Base-by-base conservation (phyloP, 257 asterid species). In the Solanum sitiens region DNA sequence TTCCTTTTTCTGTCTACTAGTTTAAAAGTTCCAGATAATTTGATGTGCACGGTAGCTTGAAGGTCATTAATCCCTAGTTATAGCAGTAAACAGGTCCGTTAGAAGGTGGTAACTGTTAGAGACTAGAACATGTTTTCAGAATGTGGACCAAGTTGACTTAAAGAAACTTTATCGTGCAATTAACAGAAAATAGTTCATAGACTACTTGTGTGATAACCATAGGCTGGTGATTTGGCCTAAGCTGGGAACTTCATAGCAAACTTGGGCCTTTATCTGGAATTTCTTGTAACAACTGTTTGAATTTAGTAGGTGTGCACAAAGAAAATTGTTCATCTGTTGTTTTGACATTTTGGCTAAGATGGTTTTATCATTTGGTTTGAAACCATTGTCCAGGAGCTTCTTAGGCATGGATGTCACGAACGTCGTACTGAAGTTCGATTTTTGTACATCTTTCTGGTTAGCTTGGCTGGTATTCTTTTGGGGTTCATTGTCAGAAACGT, bases 401-500 rank as follows among this genome's bases (percentile, higher is more conserved):
- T 86, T 70, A 71, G 73, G 61, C 73, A 65, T 71, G 68, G 74
- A 73, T 39, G 84, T 86, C 82, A 76, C 39, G 39, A 86, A 23
- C 18, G 27, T 59, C 74, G 74, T 50, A 63, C 74, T 10, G 70
- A 39, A 73, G 84, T 73, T 86, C 74, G 42, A 40, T 33, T 14
- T 32, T 32, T 53, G 25, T 73, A 86, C 83, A 32, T 50, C 70
- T 33, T 86, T 40, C 61, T 86, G 23, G 12, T 86, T 32, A 72
- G 84, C 25, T 86, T 86, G 88, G 67, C 76, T 86, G 88, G 88
- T 42, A 86, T 86, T 74, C 73, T 86, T 47, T 71, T 73, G 61
- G 32, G 88, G 16, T 73, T 33, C 72, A 7, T 86, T 50, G 25
- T 50, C 35, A 50, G 74, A 86, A 73, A 50, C 44, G 11, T 47